A percentile compares a stretch with the other conserved stretches of the same genome.
These are phyloP conservation scores for Blastobotrys parvus DNA, from an alignment of 805 yeast species.

Conservation along the genomic window DNA sequence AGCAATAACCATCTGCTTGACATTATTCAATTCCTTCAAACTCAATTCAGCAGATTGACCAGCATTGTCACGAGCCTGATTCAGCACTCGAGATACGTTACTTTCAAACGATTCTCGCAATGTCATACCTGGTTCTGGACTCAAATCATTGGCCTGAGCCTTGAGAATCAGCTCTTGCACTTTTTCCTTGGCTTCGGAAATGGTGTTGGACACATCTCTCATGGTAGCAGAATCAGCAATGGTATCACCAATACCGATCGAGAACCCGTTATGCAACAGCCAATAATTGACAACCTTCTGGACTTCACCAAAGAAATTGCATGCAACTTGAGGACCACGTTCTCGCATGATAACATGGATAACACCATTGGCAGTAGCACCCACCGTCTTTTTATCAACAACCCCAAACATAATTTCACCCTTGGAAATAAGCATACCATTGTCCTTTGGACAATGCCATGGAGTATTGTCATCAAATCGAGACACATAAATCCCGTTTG, in stretches of 20 bases:
- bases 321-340: slow-evolving; percentile 87
- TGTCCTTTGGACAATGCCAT: slow-evolving; percentile 76
- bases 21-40: slow-evolving; percentile 88
- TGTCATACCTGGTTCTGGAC: slow-evolving; percentile 99
- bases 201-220: slow-evolving; percentile 87
- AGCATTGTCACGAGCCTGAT: slow-evolving; percentile 98
- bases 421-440: slow-evolving; percentile 90
- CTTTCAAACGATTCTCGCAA: slow-evolving; percentile 97
- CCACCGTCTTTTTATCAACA: slow-evolving; percentile 95
- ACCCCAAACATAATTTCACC: slow-evolving; percentile 98
- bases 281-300: slow-evolving; percentile 95
- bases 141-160: slow-evolving; percentile 80
- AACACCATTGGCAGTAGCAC: slow-evolving; percentile 97
- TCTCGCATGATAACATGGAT: slow-evolving; percentile 97
- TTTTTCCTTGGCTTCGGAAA: slow-evolving; percentile 84
- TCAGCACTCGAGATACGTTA: slow-evolving; percentile 87
- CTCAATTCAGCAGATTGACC: slow-evolving; percentile 98
- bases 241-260: slow-evolving; percentile 99
- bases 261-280: slow-evolving; percentile 94
- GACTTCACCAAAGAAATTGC: slow-evolving; percentile 80
- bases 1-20: slow-evolving; percentile 97
- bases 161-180: slow-evolving; percentile 90
- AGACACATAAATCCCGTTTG: slow-evolving; percentile 90
- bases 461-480: slow-evolving; percentile 89
- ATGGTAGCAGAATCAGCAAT: slow-evolving; percentile 97